Base-by-base conservation (phyloP, 495 filamentous ascomycete genomes). In the Annulohypoxylon stygium region DNA sequence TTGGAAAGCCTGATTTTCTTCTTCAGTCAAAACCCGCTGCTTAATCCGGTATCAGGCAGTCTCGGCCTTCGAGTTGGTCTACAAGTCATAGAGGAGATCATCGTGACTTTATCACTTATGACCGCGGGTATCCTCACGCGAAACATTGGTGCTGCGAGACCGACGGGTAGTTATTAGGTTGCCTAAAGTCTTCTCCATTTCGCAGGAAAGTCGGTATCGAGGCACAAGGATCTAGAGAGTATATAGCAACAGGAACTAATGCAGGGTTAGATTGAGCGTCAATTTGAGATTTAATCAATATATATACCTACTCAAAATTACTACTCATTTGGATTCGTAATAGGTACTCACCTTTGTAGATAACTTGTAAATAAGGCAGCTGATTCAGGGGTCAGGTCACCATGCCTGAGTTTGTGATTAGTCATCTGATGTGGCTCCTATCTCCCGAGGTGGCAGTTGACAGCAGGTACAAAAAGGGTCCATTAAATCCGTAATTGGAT, bases 21-120 rank as follows among this genome's bases (percentile, higher is more conserved):
- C 51, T 73, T 78, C 41, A 61, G 69, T 10, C 23, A 70, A 14
- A 68, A 66, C n/a, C 67, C 58, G 20, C 26, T 45, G 3, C 64
- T 81, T 18, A 76, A 74, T 50, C 77, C 75, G 0, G 59, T 69
- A 1, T 68, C 69, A 3, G 78, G 76, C 1, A 74, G 70, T 33
- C 16, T 80, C 6, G 75, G 78, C 8, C 57, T 76, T 3, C 69
- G 72, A 25, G 66, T 81, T 4, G 72, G 78, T 5, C 65, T 82
- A 6, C 74, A 78, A 41, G 64, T 80, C 43, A 34, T 81, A 1
- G 72, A 81, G 14, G 79, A 81, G 69, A 67, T 82, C 25, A 69
- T 81, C 36, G 76, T 74, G 47, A 70, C 73, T 12, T 33, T 81
- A 0, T 45, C 61, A 11, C 71, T 81, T 18, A 34, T 80, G 23